phyloP scores from a whole-genome alignment of 768 basidiomycete genomes.

The Podaxis sp. region DNA sequence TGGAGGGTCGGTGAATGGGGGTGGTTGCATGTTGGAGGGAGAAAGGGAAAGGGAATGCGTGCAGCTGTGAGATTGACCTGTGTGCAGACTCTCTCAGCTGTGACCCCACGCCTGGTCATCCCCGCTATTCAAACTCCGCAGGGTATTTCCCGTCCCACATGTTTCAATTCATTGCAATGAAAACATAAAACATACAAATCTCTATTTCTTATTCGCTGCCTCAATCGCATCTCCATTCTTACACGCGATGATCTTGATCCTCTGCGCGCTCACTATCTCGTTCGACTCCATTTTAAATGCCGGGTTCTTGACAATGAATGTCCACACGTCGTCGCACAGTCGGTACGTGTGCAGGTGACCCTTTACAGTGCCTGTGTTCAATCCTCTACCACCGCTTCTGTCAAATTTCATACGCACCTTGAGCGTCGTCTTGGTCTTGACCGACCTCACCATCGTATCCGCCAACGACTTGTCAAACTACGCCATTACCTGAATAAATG shows the following conservation, averaged over 20 bases:
- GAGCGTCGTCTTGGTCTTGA: constrained; percentile 91
- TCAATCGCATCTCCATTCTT: constrained; percentile 91
- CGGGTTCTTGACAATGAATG: constrained; percentile 93
- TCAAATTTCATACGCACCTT: constrained; percentile 50
- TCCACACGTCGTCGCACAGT: constrained; percentile 96
- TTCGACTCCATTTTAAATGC: constrained; percentile 94
- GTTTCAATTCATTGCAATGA: background rate
- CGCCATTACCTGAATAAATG: background rate
- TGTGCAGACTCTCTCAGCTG: background rate
- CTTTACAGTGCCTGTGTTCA: constrained; percentile 28
- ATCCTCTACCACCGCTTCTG: background rate
- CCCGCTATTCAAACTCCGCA: constrained; percentile 16
- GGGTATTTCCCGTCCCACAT: constrained; percentile 15
- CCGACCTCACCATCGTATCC: constrained; percentile 87
- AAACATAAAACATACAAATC: background rate
- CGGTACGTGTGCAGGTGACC: constrained; percentile 92
- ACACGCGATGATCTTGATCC: constrained; percentile 98
- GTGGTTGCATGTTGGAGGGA: constrained; percentile 3
- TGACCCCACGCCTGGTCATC: background rate
- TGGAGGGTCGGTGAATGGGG: constrained; percentile 50
- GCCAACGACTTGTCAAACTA: constrained; percentile 97
- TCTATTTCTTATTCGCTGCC: constrained; percentile 67
- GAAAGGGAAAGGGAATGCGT: background rate
- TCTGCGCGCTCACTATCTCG: constrained; percentile 64
- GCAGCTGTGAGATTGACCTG: background rate